phyloP scores from a whole-genome alignment of 2,329 filamentous ascomycete genomes.

The Aspergillus niger region DNA sequence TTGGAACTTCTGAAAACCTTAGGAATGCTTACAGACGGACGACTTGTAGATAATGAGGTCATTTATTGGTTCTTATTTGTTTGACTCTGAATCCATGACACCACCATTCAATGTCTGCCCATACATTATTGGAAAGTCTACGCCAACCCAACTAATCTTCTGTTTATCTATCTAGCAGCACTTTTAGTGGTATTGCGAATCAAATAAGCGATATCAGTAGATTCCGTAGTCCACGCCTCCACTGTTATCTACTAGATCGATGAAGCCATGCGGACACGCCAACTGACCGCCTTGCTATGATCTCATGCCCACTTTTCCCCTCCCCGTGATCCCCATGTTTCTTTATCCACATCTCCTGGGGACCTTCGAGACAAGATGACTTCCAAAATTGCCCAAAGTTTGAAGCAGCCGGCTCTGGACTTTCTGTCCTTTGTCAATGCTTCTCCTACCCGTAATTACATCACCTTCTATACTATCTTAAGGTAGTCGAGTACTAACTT shows the following conservation, averaged over 20 bases:
- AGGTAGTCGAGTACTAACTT: background rate
- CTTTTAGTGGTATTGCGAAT: background rate
- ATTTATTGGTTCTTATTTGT: too few relatives aligned
- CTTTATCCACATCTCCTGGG: slow-evolving; percentile 15
- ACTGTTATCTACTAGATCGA: background rate
- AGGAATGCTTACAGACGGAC: too few relatives aligned
- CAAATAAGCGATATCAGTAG: background rate
- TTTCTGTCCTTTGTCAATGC: slow-evolving; percentile 93
- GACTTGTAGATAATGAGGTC: background rate
- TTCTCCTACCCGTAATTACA: slow-evolving; percentile 78
- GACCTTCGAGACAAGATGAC: slow-evolving; percentile 35
- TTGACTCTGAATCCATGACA: too few relatives aligned
- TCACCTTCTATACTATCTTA: background rate
- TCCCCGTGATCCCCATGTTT: slow-evolving; percentile 14
- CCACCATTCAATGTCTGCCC: too few relatives aligned
- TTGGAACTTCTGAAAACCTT: background rate
- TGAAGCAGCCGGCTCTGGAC: slow-evolving; percentile 64
- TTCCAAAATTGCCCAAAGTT: slow-evolving; percentile 29
- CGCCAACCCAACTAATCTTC: background rate
- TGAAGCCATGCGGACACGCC: background rate
- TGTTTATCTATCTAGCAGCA: background rate
- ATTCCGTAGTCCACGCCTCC: background rate
- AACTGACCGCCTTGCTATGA: slow-evolving; percentile 14
- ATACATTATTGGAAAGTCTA: too few relatives aligned
- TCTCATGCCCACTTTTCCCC: slow-evolving; percentile 14